phyloP scores from a whole-genome alignment of 192 early-diverging fungal genomes.

The Backusella sp. region DNA sequence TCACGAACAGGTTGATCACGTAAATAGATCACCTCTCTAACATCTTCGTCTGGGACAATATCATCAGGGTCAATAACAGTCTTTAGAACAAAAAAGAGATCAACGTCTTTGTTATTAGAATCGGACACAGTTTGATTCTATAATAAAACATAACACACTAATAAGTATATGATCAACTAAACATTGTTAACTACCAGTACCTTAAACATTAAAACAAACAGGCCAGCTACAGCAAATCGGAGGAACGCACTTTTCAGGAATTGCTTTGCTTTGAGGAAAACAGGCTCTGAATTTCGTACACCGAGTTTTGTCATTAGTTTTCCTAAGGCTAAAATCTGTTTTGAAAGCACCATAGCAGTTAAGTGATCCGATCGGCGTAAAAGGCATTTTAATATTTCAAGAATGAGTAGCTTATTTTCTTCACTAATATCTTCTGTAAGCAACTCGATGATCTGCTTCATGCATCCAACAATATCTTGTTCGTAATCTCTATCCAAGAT shows the following conservation, averaged over 20 bases:
- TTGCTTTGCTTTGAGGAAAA: constrained; percentile 46
- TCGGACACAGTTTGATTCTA: constrained; percentile 40
- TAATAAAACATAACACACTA: background rate
- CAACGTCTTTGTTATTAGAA: constrained; percentile 44
- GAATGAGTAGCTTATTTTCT: constrained; percentile 54
- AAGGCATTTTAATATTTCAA: constrained; percentile 50
- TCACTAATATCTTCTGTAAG: constrained; percentile 44
- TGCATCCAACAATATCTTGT: constrained; percentile 33
- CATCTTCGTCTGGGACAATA: constrained; percentile 42
- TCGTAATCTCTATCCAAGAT: constrained; percentile 40
- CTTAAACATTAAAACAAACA: constrained; percentile 65
- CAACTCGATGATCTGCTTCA: constrained; percentile 44
- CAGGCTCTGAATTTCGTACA: constrained; percentile 41
- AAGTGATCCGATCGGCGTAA: constrained; percentile 52
- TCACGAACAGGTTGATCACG: constrained; percentile 58
- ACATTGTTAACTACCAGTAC: constrained; percentile 24
- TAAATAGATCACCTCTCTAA: constrained; percentile 36
- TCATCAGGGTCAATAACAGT: constrained; percentile 49
- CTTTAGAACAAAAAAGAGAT: constrained; percentile 53
- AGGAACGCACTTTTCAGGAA: constrained; percentile 55
- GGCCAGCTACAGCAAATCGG: constrained; percentile 52
- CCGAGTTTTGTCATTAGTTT: constrained; percentile 52
- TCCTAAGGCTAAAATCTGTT: constrained; percentile 56
- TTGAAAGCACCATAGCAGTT: constrained; percentile 53
- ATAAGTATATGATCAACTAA: background rate